Percentiles rank a stretch among this genome's conserved stretches.
Conservation (phyloP, 192 early-diverging fungal species). For the Funneliformis geosporum region DNA sequence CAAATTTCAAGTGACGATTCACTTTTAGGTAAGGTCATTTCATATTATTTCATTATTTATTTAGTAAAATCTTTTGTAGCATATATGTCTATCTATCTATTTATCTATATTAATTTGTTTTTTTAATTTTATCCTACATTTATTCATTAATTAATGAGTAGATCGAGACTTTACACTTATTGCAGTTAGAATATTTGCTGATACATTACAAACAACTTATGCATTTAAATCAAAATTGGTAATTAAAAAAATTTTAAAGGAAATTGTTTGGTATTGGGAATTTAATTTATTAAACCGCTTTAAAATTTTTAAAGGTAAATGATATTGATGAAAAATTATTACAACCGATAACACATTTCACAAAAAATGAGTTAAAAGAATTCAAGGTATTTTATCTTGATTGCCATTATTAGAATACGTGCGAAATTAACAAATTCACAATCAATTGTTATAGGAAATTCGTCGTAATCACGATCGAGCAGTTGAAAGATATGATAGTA, state of each 20-base stretch:
- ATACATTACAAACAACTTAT: slow-evolving; percentile 47
- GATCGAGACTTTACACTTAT: slow-evolving; percentile 48
- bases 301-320: slow-evolving; percentile 42
- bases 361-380: slow-evolving; percentile 64
- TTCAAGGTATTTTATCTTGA: slow-evolving; percentile 50
- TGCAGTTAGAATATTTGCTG: slow-evolving; percentile 46
- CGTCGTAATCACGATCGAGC: slow-evolving; percentile 49
- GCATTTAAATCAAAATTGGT: slow-evolving; percentile 53
- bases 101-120: not conserved
- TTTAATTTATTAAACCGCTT: not conserved
- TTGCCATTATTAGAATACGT: not conserved
- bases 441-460: slow-evolving; percentile 38
- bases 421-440: slow-evolving; percentile 7
- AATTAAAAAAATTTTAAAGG: slow-evolving; percentile 7
- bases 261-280: not conserved
- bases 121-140: not conserved
- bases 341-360: slow-evolving; percentile 58
- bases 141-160: slow-evolving; percentile 28
- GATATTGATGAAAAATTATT: slow-evolving; percentile 62
- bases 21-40: slow-evolving; percentile 39
- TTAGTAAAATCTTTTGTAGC: too few relatives aligned
- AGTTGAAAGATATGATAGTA: slow-evolving; percentile 64
- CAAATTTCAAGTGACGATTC: slow-evolving; percentile 29
- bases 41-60: too few relatives aligned
- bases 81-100: not conserved